Conservation (phyloP, 2,329 filamentous ascomycete genomes). For the Ciborinia camelliae region DNA sequence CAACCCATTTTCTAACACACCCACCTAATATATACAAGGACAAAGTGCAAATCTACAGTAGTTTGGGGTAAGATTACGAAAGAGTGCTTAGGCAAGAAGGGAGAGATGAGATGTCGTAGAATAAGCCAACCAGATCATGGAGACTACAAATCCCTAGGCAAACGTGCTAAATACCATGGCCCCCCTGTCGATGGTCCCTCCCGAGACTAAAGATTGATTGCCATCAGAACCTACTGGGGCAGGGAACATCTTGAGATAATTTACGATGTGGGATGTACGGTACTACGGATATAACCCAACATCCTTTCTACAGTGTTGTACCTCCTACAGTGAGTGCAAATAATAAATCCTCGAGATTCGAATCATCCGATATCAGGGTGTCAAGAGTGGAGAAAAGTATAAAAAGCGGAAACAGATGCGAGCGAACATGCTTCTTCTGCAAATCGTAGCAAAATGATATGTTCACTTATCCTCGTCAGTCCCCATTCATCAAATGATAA, state of each 20-base stretch:
- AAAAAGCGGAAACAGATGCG: slow-evolving; percentile 1
- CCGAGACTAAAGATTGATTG: slow-evolving; percentile 17
- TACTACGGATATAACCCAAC: neutral
- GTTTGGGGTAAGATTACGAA: slow-evolving; percentile 15
- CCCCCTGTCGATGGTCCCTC: neutral
- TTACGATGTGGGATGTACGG: slow-evolving; percentile 11
- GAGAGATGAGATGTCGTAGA: slow-evolving; percentile 15
- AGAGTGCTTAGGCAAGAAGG: neutral
- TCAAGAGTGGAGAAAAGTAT: neutral
- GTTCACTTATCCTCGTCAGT: neutral
- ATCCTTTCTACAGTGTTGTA: neutral
- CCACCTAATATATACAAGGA: slow-evolving; percentile 4
- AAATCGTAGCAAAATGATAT: neutral
- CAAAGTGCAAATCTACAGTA: neutral
- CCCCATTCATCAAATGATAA: neutral
- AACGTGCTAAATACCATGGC: slow-evolving; percentile 7
- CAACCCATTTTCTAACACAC: slow-evolving; percentile 2
- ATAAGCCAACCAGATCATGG: slow-evolving; percentile 2
- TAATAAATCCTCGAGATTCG: neutral
- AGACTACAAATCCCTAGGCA: neutral
- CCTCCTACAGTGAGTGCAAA: neutral
- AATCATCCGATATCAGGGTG: slow-evolving; percentile 6
- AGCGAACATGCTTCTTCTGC: neutral
- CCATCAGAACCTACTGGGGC: neutral
- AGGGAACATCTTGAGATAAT: neutral